These are phyloP conservation scores for Rhodosporidiobolus odoratus DNA, from an alignment of 768 basidiomycete species.

Conservation along the genomic window DNA sequence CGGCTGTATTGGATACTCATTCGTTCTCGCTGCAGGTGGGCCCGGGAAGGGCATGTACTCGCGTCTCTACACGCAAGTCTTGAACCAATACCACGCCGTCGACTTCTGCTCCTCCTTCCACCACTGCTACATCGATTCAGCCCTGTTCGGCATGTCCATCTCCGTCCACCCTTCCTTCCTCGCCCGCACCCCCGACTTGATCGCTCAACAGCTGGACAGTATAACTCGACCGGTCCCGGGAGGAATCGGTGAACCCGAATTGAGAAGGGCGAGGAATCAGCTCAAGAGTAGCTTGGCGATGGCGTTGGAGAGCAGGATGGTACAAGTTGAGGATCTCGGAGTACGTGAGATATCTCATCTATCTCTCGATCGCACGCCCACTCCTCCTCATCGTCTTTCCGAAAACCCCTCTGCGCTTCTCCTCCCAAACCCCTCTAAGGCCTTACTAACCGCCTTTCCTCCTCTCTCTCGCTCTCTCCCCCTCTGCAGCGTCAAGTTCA, in stretches of 20 bases:
- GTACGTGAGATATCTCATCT: no score
- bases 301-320: slow-evolving; percentile 57
- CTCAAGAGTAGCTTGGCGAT: slow-evolving; percentile 87
- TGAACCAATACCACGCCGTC: slow-evolving; percentile 87
- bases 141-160: slow-evolving; percentile 84
- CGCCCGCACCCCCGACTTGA: slow-evolving; percentile 66
- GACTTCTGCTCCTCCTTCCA: slow-evolving; percentile 97
- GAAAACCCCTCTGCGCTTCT: no score
- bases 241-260: slow-evolving; percentile 55
- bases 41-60: slow-evolving; percentile 99
- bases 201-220: slow-evolving; percentile 79
- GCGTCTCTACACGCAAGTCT: slow-evolving; percentile 86
- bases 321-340: slow-evolving; percentile 40
- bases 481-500: slow-evolving; percentile 62
- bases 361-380: no score
- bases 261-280: slow-evolving; percentile 88
- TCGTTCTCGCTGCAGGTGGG: slow-evolving; percentile 56
- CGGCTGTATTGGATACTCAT: neutral
- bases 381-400: no score
- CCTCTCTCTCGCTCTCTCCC: neutral
- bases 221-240: slow-evolving; percentile 56
- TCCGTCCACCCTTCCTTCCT: slow-evolving; percentile 65
- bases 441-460: no score
- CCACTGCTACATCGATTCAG: slow-evolving; percentile 91
- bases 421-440: neutral